Evolutionary conservation across 2,329 filamentous ascomycete genomes (phyloP), one percentile per base, ranked within the genome.

Genomic region (Hymenotorrendiella dingleyae): DNA sequence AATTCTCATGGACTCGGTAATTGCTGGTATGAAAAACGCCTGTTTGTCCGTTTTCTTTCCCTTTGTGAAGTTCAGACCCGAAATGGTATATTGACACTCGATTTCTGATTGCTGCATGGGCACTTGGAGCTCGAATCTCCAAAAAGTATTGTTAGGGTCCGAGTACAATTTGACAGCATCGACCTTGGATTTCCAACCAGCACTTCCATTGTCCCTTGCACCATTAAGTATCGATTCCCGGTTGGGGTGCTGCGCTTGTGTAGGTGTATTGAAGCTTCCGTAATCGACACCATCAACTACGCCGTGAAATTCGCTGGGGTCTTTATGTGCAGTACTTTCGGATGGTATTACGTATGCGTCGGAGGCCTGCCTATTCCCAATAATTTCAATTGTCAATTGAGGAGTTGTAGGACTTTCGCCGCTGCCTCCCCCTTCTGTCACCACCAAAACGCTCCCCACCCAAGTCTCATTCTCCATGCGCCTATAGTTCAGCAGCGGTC

Each of bases 1-100:
- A 60, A 96, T 86, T 61, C 94, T 88, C 91, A 98, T 97, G 4
- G 86, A 86, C 64, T 96, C 83, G 33, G 80, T 78, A 45, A 74
- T 72, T 10, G 86, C 87, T 10, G 93, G 91, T 4, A 97, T 79
- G 72, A 84, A 94, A 65, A 98, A 98, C 37, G 53, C 78, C 67
- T 74, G 94, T 69, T 62, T 65, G 46, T 67, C 69, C 6, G 72
- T 70, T 60, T 79, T 77, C 50, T 70, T 71, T 28, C 70, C 66
- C 51, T 74, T 75, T 40, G 71, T 67, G 58, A 82, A 83, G 36
- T 70, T 73, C 58, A 93, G 67, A 11, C 75, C 76, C 6, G 79
- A 76, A 46, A 96, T 76, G 17, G 69, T 70, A 65, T 96, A 96
- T 54, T 84, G 77, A 82, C 88, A 95, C 59, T 77, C 75, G 43